Base-by-base conservation (phyloP, 257 asterid genomes). In the Petunia secreta region DNA sequence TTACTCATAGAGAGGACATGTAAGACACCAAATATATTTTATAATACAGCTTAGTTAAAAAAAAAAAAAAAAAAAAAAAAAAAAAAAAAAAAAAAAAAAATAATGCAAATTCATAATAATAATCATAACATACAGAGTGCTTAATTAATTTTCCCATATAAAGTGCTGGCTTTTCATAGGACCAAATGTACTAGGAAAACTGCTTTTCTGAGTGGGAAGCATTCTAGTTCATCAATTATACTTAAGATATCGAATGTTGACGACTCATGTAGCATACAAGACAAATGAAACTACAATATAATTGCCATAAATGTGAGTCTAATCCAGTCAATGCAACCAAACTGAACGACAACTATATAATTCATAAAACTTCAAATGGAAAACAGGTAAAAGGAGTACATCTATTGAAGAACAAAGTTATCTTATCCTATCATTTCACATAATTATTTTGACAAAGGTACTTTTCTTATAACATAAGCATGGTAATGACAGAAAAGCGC, bases 181-280 rank as follows among this genome's bases (percentile, higher is more conserved):
- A 73, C 44, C 77, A 73, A 73, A 50, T 44, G 5, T 50, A 71
- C 62, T 34, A 34, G 50, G 25, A 11, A 69, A 69, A 69, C 15
- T 16, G 41, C 5, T 0, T 46, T 69, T 69, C 16, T 50, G 62
- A 39, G 44, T 48, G 15, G 6, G 62, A 73, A 73, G 7, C 50
- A 50, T 34, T 40, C 60, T 71, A 71, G 44, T 71, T 73, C 77
- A 60, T 73, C 46, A 43, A 67, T 67, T n/a, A 67, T 43, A 67
- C 43, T 46, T 67, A 67, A n/a, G 52, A n/a, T 67, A 15, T 15
- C n/a, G 54, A 41, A 25, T 25, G 25, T 25, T 25, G 25, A 25
- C 25, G 25, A 25, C 25, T 25, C 74, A 65, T 65, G 44, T 34
- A 34, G 44, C 34, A 73, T 41, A 48, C 11, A 73, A 36, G 62